Evolutionary conservation across 1,284 basidiomycete genomes (phyloP).

Genomic region (Apiotrichum porosum): DNA sequence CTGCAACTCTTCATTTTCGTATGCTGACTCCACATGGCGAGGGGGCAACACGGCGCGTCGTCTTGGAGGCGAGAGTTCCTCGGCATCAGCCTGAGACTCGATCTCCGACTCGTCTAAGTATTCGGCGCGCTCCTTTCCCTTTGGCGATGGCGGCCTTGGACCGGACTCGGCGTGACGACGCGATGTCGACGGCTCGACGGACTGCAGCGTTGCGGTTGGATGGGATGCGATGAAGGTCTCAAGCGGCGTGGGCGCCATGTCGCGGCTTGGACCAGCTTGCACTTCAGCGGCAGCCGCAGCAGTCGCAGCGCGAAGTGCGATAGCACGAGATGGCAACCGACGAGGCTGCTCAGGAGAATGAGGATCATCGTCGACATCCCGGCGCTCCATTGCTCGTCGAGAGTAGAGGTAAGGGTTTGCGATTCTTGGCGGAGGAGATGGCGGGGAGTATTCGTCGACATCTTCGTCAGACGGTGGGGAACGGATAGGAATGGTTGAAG

Average conservation of each 20-base stretch:
- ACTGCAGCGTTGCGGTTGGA: constrained; percentile 6
- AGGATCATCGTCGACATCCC: not conserved
- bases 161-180: constrained; percentile 4
- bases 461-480: constrained; percentile 1
- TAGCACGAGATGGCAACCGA: constrained; percentile 20
- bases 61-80: not conserved
- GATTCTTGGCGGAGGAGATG: constrained; percentile 38
- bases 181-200: constrained; percentile 7
- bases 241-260: constrained; percentile 19
- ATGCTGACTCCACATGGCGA: not conserved
- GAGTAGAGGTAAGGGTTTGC: constrained; percentile 30
- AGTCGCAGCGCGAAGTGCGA: constrained; percentile 19
- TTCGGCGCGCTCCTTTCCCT: constrained; percentile 30
- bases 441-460: constrained; percentile 29
- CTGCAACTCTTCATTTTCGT: no score
- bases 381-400: not conserved
- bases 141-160: constrained; percentile 20
- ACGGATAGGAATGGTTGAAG: not conserved
- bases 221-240: constrained; percentile 28
- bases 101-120: not conserved
- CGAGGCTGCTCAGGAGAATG: constrained; percentile 2
- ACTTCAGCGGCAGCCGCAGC: not conserved
- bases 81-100: not conserved
- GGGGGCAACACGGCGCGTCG: not conserved
- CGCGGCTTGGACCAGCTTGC: not conserved